phyloP scores from a whole-genome alignment of 2,329 filamentous ascomycete species.

The Sporothrix variecibatus region DNA sequence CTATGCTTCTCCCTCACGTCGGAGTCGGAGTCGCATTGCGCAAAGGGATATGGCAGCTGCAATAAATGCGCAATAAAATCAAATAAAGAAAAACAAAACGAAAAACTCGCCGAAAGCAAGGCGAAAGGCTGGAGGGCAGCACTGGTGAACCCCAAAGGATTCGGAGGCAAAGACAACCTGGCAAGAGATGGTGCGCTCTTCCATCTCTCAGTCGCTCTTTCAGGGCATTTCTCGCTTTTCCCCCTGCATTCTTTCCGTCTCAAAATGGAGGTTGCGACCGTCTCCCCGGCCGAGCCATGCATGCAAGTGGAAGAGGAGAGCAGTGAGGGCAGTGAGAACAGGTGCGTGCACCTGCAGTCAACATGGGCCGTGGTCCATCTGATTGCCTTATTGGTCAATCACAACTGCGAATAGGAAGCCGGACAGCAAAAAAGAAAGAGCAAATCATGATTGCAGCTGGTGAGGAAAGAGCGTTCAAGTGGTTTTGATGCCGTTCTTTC shows the following conservation, averaged over 20 bases:
- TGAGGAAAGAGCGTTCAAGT: neutral
- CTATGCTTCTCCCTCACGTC: neutral
- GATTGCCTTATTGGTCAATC: conserved; percentile 3
- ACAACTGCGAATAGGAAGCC: neutral
- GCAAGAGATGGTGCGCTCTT: neutral
- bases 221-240: neutral
- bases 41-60: neutral
- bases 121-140: neutral
- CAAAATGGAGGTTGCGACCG: neutral
- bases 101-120: neutral
- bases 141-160: neutral
- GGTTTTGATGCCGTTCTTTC: neutral
- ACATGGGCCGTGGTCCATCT: neutral
- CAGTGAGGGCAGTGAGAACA: neutral
- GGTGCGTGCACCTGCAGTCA: neutral
- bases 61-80: neutral
- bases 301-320: neutral
- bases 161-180: neutral
- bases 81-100: neutral
- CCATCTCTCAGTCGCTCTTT: neutral
- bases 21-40: neutral
- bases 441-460: neutral
- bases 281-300: conserved; percentile 5
- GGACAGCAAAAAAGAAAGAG: neutral
- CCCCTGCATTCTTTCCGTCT: neutral